These are phyloP conservation scores for Lactifluus hygrophoroides DNA, from an alignment of 768 basidiomycete species.

Conservation along the genomic window DNA sequence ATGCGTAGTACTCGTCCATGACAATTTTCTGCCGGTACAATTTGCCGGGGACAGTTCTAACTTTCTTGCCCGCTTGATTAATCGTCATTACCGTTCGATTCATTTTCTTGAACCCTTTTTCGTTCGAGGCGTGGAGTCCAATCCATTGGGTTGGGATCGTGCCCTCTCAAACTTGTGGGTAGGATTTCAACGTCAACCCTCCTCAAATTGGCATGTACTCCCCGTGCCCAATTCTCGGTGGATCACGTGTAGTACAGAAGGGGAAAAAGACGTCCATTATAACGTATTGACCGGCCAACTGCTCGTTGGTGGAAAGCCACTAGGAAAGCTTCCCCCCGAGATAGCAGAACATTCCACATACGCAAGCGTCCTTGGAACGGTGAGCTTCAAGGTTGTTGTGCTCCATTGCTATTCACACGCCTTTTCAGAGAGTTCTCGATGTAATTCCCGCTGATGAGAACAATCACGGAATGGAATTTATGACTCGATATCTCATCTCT, in stretches of 20 bases:
- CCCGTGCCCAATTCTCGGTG: neutral
- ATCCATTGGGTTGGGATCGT: neutral
- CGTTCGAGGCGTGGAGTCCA: too few species aligned
- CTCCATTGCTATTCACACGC: neutral
- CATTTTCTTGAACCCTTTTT: constrained; percentile 1
- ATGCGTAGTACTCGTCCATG: constrained; percentile 6
- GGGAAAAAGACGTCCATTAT: constrained; percentile 23
- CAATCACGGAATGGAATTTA: neutral
- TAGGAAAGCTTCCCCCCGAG: constrained; percentile 31
- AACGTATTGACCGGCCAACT: too few species aligned
- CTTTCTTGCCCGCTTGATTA: neutral
- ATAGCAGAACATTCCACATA: constrained; percentile 31
- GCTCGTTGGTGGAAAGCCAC: constrained; percentile 34
- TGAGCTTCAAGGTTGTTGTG: too few species aligned
- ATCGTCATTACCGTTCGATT: constrained; percentile 1
- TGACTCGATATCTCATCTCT: neutral
- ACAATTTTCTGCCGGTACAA: neutral
- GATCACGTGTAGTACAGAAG: neutral
- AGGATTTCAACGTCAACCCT: neutral
- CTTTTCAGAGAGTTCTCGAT: neutral
- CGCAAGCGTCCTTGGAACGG: constrained; percentile 30
- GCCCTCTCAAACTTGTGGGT: neutral
- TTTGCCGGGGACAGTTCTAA: neutral
- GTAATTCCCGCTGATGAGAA: constrained; percentile 3
- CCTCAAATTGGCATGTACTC: neutral